phyloP scores from a whole-genome alignment of 2,329 filamentous ascomycete species.

The Fonsecaea nubica region DNA sequence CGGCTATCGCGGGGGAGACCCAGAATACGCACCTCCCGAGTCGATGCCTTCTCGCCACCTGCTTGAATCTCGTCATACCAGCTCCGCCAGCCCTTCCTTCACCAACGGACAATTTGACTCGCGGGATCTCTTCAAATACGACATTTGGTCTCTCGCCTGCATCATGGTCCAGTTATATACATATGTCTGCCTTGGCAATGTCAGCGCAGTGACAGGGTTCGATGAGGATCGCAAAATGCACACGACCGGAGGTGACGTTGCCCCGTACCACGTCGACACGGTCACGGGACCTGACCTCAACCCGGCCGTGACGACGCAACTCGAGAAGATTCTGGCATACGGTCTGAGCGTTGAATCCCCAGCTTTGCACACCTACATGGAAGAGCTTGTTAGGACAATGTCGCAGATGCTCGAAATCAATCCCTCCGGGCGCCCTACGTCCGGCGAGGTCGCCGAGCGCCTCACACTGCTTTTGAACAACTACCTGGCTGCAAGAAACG shows the following conservation, averaged over 20 bases:
- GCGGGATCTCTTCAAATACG: conserved; percentile 8
- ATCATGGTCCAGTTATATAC: conserved; percentile 13
- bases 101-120: neutral
- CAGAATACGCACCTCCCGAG: conserved; percentile 9
- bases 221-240: conserved; percentile 9
- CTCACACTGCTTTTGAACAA: neutral
- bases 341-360: neutral
- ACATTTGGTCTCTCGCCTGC: conserved; percentile 10
- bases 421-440: conserved; percentile 6
- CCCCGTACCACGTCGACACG: conserved; percentile 3
- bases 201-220: conserved; percentile 1
- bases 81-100: neutral
- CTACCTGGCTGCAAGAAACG: neutral
- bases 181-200: conserved; percentile 4
- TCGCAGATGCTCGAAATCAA: conserved; percentile 6
- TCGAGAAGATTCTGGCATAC: neutral
- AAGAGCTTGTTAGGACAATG: conserved; percentile 1
- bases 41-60: conserved; percentile 5
- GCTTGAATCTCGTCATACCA: neutral
- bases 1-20: conserved; percentile 4
- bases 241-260: neutral
- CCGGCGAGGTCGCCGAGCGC: neutral
- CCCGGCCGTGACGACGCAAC: conserved; percentile 1
- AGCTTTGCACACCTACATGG: conserved; percentile 2
- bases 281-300: neutral